Conservation (phyloP, 176 grass and related monocot genomes). For the Oryza coarctata region DNA sequence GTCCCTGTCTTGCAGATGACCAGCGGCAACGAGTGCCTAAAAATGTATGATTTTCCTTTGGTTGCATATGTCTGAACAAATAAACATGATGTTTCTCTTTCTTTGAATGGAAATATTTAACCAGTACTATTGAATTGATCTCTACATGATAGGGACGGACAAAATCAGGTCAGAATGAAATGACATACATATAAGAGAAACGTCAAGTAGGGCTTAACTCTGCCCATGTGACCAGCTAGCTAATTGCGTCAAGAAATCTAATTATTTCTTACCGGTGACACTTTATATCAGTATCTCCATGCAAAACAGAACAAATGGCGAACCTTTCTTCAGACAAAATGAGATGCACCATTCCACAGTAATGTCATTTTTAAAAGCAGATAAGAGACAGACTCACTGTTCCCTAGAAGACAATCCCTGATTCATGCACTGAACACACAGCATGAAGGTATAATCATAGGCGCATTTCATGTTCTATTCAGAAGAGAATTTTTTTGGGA, state of each 20-base stretch:
- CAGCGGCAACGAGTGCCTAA: not conserved
- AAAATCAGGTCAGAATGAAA: not conserved
- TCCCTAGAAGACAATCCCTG: not conserved
- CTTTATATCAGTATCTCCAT: not conserved
- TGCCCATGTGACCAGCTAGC: slow-evolving; percentile 7
- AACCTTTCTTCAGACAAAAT: not conserved
- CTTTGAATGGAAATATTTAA: not conserved
- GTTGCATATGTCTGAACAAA: not conserved
- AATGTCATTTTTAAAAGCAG: slow-evolving; percentile 7
- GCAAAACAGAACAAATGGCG: not conserved
- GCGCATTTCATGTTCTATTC: not conserved
- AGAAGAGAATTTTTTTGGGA: not conserved
- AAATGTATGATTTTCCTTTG: not conserved
- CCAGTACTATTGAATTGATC: not conserved
- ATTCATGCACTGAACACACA: not conserved
- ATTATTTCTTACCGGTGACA: not conserved
- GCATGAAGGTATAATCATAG: not conserved
- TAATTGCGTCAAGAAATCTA: not conserved
- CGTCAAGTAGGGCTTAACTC: not conserved
- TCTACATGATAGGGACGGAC: not conserved
- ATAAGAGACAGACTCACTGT: not conserved
- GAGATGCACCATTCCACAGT: not conserved
- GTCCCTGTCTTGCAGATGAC: not conserved
- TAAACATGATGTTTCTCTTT: not conserved
- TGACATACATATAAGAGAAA: not conserved